Percentiles rank a stretch among this genome's conserved stretches.
These are phyloP conservation scores for Penicillium paxilli DNA, from an alignment of 495 filamentous ascomycete genomes.

Conservation along the genomic window DNA sequence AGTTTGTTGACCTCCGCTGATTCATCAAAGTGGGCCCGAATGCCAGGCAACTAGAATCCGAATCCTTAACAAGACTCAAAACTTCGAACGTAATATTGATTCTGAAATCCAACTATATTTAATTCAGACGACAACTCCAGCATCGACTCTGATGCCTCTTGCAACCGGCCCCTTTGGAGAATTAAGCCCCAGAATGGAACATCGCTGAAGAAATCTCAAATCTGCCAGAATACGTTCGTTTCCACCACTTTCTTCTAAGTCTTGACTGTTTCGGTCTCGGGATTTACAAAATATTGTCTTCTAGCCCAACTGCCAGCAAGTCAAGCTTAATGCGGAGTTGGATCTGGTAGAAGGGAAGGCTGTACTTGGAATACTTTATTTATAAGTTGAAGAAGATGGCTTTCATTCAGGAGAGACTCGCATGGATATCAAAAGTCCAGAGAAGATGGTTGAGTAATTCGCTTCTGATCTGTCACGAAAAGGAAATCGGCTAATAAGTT, in stretches of 20 bases:
- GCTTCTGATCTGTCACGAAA: not conserved
- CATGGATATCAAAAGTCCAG: not conserved
- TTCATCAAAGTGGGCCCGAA: not conserved
- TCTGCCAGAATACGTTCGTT: not conserved
- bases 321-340: not conserved
- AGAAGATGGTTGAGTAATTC: not conserved
- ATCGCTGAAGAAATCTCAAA: not conserved
- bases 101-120: not conserved
- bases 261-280: too few species aligned
- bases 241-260: too few species aligned
- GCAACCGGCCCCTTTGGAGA: not conserved
- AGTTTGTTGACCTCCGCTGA: not conserved
- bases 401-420: not conserved
- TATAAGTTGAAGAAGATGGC: not conserved
- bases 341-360: not conserved
- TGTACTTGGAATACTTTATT: not conserved
- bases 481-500: not conserved
- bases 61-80: not conserved
- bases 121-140: not conserved
- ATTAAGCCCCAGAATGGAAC: not conserved
- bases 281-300: too few species aligned
- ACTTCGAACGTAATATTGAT: not conserved
- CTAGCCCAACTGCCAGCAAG: not conserved
- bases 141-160: not conserved
- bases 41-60: not conserved